Percentiles rank a stretch among this genome's conserved stretches.
These are phyloP conservation scores for Chaetomiaceae sp. DNA, from an alignment of 2,329 filamentous ascomycete species.

Conservation along the genomic window DNA sequence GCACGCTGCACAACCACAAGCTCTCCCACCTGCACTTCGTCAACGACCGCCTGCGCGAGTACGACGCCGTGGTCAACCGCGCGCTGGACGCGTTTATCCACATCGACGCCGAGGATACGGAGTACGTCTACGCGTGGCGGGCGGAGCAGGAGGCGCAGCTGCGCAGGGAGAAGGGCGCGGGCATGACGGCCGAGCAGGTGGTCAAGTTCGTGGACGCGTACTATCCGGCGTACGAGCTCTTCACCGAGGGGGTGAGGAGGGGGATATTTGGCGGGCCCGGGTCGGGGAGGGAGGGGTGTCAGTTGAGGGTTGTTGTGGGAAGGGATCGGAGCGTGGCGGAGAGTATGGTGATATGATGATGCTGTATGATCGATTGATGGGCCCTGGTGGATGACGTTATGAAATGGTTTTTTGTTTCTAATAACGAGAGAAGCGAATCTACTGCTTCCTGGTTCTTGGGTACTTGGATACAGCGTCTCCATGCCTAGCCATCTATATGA, in stretches of 20 bases:
- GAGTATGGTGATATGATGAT: constrained; percentile 52
- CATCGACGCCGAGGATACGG: constrained; percentile 64
- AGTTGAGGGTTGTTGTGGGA: constrained; percentile 59
- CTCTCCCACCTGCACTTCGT: constrained; percentile 48
- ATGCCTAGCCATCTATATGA: constrained; percentile 9
- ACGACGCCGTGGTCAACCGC: constrained; percentile 47
- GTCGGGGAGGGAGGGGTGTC: constrained; percentile 35
- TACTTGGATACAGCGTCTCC: constrained; percentile 6
- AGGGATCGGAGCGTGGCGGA: constrained; percentile 57
- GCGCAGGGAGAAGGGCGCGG: constrained; percentile 60
- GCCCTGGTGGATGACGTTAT: too few relatives aligned
- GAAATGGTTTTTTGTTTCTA: not conserved
- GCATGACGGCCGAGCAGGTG: constrained; percentile 81
- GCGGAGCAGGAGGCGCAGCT: constrained; percentile 73
- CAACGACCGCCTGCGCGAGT: constrained; percentile 45
- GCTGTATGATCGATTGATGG: too few relatives aligned
- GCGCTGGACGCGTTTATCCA: constrained; percentile 54
- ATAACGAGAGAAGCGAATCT: not conserved
- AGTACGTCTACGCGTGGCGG: constrained; percentile 81
- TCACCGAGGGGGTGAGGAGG: constrained; percentile 52
- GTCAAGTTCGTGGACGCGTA: constrained; percentile 66
- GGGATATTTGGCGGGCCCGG: constrained; percentile 51
- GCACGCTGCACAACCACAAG: constrained; percentile 44
- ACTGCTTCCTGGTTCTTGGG: too few relatives aligned
- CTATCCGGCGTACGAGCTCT: constrained; percentile 70